Evolutionary conservation across 23 red algal species (phyloP).

Genomic region (Gracilaria vermiculophylla): DNA sequence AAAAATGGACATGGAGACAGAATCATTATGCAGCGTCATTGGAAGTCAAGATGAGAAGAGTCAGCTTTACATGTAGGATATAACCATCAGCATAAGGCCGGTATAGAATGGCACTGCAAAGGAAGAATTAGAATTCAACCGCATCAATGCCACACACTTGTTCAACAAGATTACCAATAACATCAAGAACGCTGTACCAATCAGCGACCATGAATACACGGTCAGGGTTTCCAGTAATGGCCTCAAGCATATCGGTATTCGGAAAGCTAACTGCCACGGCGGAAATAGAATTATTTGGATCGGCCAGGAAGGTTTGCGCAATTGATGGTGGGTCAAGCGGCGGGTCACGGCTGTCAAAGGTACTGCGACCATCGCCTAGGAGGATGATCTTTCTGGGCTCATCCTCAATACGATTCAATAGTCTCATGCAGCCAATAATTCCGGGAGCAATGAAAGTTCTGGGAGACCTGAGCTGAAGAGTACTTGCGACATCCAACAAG

Average conservation of each 20-base stretch:
- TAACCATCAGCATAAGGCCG: too few species aligned
- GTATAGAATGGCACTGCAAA: slow-evolving; percentile 1
- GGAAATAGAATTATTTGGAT: slow-evolving; percentile 3
- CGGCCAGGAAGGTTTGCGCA: background rate
- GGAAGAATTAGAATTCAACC: background rate
- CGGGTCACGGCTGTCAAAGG: slow-evolving; percentile 6
- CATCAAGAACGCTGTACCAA: background rate
- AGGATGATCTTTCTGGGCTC: slow-evolving; percentile 32
- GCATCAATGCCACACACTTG: background rate
- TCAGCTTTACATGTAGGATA: too few species aligned
- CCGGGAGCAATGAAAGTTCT: slow-evolving; percentile 39
- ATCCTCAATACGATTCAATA: background rate
- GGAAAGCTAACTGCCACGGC: background rate
- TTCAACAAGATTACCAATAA: background rate
- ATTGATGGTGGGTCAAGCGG: slow-evolving; percentile 21
- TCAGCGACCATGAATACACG: slow-evolving; percentile 1
- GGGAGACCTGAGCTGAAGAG: background rate
- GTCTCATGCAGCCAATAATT: slow-evolving; percentile 10
- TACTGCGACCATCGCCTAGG: slow-evolving; percentile 46
- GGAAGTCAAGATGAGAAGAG: too few species aligned
- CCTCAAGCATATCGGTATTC: background rate
- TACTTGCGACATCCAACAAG: background rate
- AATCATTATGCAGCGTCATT: too few species aligned
- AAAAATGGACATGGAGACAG: too few species aligned
- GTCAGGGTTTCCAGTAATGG: background rate